Evolutionary conservation across 2,329 filamentous ascomycete genomes (phyloP).

Genomic region (Xylaria sp.): DNA sequence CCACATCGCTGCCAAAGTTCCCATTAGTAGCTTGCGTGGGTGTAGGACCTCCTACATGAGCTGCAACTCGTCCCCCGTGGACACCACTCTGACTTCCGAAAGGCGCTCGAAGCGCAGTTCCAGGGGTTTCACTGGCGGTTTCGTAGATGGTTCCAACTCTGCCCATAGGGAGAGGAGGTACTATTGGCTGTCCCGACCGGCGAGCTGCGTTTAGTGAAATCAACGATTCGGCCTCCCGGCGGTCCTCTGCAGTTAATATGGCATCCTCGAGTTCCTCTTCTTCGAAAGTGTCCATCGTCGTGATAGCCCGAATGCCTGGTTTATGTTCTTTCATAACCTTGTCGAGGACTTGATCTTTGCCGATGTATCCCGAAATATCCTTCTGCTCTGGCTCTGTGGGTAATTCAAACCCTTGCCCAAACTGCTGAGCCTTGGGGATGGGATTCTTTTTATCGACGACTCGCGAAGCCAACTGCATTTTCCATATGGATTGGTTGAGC

Average conservation of each 20-base stretch:
- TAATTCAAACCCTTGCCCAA: conserved; percentile 60
- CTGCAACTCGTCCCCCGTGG: neutral
- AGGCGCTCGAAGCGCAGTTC: neutral
- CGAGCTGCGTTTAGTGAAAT: conserved; percentile 32
- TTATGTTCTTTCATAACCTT: conserved; percentile 44
- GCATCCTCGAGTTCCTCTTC: conserved; percentile 64
- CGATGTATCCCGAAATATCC: conserved; percentile 55
- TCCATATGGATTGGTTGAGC: conserved; percentile 77
- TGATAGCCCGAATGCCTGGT: conserved; percentile 56
- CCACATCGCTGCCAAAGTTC: neutral
- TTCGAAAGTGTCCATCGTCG: conserved; percentile 73
- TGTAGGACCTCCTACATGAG: neutral
- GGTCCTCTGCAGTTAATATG: conserved; percentile 62
- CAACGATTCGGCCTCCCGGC: conserved; percentile 53
- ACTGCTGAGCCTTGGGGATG: conserved; percentile 63
- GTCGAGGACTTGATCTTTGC: conserved; percentile 66
- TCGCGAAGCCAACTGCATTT: conserved; percentile 75
- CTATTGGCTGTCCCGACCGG: conserved; percentile 13
- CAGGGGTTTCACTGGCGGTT: neutral
- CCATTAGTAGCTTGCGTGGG: neutral
- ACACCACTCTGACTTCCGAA: neutral
- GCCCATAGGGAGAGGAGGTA: neutral
- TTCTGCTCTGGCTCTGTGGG: conserved; percentile 56
- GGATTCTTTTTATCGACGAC: conserved; percentile 85
- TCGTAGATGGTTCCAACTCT: neutral